Evolutionary conservation across 148 eudicot genomes (phyloP), one percentile per base, ranked within the genome.

Genomic region (Amaranthus palmeri): DNA sequence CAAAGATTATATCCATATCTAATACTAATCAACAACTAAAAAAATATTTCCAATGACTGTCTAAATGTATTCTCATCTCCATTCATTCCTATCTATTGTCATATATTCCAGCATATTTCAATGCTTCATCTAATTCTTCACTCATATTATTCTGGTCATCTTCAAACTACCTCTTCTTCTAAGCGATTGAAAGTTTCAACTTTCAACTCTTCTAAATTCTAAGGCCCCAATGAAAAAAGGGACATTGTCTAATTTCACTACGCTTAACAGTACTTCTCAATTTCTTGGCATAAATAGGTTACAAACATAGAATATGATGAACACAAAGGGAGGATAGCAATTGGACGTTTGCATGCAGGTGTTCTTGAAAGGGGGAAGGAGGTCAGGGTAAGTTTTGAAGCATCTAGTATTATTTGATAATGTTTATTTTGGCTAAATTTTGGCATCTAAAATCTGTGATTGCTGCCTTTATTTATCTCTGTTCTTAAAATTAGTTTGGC

Each of bases 271-370:
- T 15, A 46, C 61, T 8, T 18, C 14, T 48, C 18, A 25, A 25
- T 68, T 11, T 45, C 43, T 60, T 4, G 42, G 4, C 59, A 52
- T 61, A 68, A 58, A 64, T 72, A 95, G 99, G 96, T 81, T 45
- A 95, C 97, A 68, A 91, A 81, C 78, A 91, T 85, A 43, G 99
- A 95, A 81, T 90, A 89, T 58, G 99, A 95, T 47, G 99, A 89
- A 76, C 99, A 95, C 73, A 95, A 91, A 84, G 99, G 99, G 73
- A 86, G 93, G 58, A 88, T 95, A 65, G 99, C 89, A 45, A 88
- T 95, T 79, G 99, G 98, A 50, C 97, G 99, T 53, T 77, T 95
- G 80, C 99, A 91, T 88, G 97, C 99, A 51, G 99, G 99, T 52
- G 85, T 65, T 85, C 82, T 95, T 77, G 69, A 81, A 41, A 89